These are phyloP conservation scores for Eucalyptus rudis DNA, from an alignment of 345 rosid genomes.

Conservation along the genomic window DNA sequence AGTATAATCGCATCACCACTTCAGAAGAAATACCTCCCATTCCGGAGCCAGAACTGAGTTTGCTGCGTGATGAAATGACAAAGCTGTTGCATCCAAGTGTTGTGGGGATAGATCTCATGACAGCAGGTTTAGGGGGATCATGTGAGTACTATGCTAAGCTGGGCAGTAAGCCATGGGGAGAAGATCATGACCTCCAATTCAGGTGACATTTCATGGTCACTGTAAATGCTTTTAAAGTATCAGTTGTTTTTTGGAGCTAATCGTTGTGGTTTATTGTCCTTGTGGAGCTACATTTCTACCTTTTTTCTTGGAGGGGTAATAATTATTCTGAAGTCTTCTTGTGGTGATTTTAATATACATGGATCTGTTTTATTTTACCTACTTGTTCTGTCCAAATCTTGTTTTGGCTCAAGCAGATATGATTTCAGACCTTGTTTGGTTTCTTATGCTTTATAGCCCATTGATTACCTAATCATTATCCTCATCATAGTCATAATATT, in stretches of 20 bases:
- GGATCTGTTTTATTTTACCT: background rate
- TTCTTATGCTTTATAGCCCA: background rate
- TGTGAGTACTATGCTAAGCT: conserved; percentile 38
- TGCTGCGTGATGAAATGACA: conserved; percentile 64
- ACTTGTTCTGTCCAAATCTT: background rate
- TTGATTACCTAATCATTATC: background rate
- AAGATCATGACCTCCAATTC: conserved; percentile 84
- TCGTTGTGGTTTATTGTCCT: background rate
- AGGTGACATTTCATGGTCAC: conserved; percentile 48
- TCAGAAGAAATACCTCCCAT: conserved; percentile 88
- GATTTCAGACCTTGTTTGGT: background rate
- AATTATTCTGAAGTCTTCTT: background rate
- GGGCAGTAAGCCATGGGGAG: conserved; percentile 88
- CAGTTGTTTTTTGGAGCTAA: background rate
- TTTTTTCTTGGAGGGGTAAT: background rate
- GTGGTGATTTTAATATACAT: background rate
- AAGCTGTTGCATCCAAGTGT: conserved; percentile 79
- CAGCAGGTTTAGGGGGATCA: conserved; percentile 31
- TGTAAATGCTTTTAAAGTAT: conserved; percentile 4
- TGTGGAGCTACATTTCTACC: background rate
- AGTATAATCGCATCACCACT: conserved; percentile 69
- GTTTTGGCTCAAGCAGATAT: background rate
- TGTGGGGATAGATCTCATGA: conserved; percentile 81
- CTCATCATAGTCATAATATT: background rate
- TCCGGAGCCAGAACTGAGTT: conserved; percentile 93